These are phyloP conservation scores for Conticribra weissflogii DNA, from an alignment of 108 stramenopile genomes.

Conservation along the genomic window DNA sequence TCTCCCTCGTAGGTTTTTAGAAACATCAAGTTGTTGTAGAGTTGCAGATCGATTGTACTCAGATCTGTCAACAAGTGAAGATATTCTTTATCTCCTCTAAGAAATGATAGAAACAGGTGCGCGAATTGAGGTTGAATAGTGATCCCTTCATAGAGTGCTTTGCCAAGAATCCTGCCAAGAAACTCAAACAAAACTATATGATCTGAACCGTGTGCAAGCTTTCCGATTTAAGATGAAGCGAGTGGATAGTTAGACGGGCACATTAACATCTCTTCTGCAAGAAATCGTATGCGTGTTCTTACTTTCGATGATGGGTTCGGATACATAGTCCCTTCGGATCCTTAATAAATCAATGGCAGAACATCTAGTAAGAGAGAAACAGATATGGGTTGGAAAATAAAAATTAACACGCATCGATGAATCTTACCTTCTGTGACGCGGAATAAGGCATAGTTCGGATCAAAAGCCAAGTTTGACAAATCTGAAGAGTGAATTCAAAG, in stretches of 20 bases:
- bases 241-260: too few species aligned
- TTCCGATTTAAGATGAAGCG: too few species aligned
- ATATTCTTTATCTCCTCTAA: constrained; percentile 92
- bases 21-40: constrained; percentile 95
- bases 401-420: constrained; percentile 14
- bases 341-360: constrained; percentile 1
- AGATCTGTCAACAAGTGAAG: constrained; percentile 90
- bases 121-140: constrained; percentile 97
- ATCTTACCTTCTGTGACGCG: constrained; percentile 84
- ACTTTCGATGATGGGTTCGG: constrained; percentile 88
- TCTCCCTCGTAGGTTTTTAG: constrained; percentile 94
- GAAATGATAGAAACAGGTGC: constrained; percentile 93
- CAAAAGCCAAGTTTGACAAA: constrained; percentile 86
- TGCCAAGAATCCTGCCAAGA: constrained; percentile 92
- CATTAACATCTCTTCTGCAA: too few species aligned
- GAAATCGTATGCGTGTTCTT: not conserved
- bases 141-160: constrained; percentile 95
- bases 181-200: constrained; percentile 89
- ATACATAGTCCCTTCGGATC: constrained; percentile 72
- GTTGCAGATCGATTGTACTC: constrained; percentile 86
- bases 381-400: constrained; percentile 1
- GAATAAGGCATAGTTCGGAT: constrained; percentile 93
- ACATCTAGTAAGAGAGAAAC: too few species aligned
- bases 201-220: constrained; percentile 74
- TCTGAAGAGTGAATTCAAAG: too few species aligned